Evolutionary conservation across 2,329 filamentous ascomycete genomes (phyloP).

Genomic region (Grosmannia clavigera): DNA sequence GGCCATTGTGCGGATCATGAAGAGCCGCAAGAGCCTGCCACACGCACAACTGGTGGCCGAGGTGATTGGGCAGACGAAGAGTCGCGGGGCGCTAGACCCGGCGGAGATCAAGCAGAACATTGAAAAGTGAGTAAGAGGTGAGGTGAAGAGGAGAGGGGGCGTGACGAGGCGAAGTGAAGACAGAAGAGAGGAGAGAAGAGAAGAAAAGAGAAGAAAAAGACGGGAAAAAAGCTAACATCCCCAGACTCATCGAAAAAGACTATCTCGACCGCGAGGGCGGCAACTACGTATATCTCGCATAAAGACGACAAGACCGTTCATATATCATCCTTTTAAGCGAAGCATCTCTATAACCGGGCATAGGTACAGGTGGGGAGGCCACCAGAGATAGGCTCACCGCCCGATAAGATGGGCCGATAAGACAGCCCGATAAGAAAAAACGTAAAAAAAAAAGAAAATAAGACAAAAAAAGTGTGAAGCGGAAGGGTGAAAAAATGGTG

Average conservation of each 20-base stretch:
- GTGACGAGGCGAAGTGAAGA: neutral
- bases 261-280: conserved; percentile 74
- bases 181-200: neutral
- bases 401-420: conserved; percentile 10
- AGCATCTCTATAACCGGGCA: neutral
- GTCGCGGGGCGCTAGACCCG: conserved; percentile 72
- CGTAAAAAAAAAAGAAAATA: conserved; percentile 8
- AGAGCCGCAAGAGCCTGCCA: conserved; percentile 75
- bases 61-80: conserved; percentile 83
- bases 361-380: no score
- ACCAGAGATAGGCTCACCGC: neutral
- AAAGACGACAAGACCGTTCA: neutral
- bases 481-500: neutral
- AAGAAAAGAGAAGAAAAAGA: neutral
- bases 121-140: conserved; percentile 55
- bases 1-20: conserved; percentile 94
- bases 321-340: neutral
- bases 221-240: neutral
- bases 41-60: conserved; percentile 83
- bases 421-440: conserved; percentile 6
- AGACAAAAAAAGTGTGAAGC: neutral
- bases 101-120: conserved; percentile 93
- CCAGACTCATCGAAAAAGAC: conserved; percentile 79
- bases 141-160: neutral
- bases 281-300: conserved; percentile 60